These are phyloP conservation scores for Cylindrotheca fusiformis DNA, from an alignment of 108 stramenopile species.

Conservation along the genomic window DNA sequence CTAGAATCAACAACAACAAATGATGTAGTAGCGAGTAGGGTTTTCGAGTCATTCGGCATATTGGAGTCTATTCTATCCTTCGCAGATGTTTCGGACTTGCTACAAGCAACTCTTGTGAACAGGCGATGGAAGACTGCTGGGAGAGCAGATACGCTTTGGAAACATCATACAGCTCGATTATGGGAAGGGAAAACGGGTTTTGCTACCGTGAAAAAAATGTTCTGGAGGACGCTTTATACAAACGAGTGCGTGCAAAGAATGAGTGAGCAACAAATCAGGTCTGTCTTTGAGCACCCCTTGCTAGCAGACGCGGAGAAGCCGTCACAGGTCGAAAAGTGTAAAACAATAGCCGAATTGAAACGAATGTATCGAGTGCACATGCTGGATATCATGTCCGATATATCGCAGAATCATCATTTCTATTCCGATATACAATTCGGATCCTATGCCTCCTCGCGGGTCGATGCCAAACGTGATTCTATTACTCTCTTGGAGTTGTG, in stretches of 20 bases:
- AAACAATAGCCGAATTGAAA: neutral
- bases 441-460: conserved; percentile 20
- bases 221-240: conserved; percentile 25
- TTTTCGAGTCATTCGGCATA: conserved; percentile 27
- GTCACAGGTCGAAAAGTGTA: neutral
- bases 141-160: conserved; percentile 25
- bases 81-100: conserved; percentile 7
- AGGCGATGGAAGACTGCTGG: conserved; percentile 28
- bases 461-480: conserved; percentile 19
- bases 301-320: conserved; percentile 2
- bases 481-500: conserved; percentile 21
- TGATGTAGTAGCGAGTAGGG: neutral
- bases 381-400: conserved; percentile 27
- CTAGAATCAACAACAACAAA: no score
- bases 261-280: conserved; percentile 3
- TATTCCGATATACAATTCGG: conserved; percentile 34
- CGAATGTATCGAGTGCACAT: conserved; percentile 23
- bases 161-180: neutral
- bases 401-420: conserved; percentile 5
- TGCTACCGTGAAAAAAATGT: neutral
- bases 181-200: conserved; percentile 22
- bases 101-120: conserved; percentile 19
- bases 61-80: conserved; percentile 24
- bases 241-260: conserved; percentile 12
- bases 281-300: conserved; percentile 21